phyloP scores from a whole-genome alignment of 352 stramenopile species.

The Phytophthora pini region DNA sequence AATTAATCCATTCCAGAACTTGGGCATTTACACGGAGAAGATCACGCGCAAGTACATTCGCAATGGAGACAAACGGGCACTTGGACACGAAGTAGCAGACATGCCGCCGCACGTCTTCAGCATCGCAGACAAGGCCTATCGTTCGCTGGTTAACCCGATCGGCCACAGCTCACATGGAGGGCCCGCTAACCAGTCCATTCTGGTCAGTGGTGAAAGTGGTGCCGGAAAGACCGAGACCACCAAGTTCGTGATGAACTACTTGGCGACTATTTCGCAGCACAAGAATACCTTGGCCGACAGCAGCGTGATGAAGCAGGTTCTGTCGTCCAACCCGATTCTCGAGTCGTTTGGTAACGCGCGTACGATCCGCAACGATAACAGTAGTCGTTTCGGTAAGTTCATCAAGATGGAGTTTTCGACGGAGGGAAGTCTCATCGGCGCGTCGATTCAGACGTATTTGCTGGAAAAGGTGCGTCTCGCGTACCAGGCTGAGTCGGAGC shows the following conservation, averaged over 20 bases:
- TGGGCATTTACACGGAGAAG: conserved; percentile 88
- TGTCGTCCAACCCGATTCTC: conserved; percentile 98
- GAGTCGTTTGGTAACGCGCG: conserved; percentile 99
- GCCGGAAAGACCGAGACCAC: conserved; percentile 97
- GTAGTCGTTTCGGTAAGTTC: conserved; percentile 96
- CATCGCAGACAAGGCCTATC: conserved; percentile 91
- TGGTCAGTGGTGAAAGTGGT: conserved; percentile 93
- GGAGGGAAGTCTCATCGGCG: conserved; percentile 82
- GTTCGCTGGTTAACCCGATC: conserved; percentile 74
- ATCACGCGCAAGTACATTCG: conserved; percentile 90
- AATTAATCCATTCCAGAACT: conserved; percentile 91
- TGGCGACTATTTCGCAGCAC: conserved; percentile 90
- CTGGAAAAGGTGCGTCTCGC: conserved; percentile 96
- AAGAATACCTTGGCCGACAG: conserved; percentile 58
- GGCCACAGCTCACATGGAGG: conserved; percentile 33
- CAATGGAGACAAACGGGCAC: conserved; percentile 74
- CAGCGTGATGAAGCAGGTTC: conserved; percentile 91
- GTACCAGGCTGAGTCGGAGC: conserved; percentile 92
- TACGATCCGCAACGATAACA: conserved; percentile 98
- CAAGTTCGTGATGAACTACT: conserved; percentile 97
- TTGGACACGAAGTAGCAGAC: conserved; percentile 67
- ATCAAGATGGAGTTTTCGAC: conserved; percentile 96
- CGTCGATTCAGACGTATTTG: conserved; percentile 96
- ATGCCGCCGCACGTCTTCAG: conserved; percentile 93
- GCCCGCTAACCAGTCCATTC: conserved; percentile 89